Evolutionary conservation across 164 flowering plant genomes (phyloP).

Genomic region (Kalanchoe fedtschenkoi): DNA sequence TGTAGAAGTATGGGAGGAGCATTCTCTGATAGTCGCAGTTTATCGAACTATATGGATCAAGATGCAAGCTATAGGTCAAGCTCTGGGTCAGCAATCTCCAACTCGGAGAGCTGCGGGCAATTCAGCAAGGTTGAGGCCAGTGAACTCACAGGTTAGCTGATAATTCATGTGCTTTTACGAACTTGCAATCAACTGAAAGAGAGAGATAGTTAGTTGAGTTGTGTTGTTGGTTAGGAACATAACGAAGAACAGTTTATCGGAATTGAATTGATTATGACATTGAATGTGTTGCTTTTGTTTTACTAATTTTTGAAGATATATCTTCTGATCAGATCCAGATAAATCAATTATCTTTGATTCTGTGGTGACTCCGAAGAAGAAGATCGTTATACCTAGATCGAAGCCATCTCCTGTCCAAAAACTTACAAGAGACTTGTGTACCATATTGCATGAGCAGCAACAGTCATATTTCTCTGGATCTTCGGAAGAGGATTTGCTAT

Average conservation of each 20-base stretch:
- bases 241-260: too few relatives aligned
- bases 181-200: too few relatives aligned
- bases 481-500: constrained; percentile 83
- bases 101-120: constrained; percentile 76
- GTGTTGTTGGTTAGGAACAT: too few relatives aligned
- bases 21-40: constrained; percentile 29
- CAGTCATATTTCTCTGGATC: constrained; percentile 67
- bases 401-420: constrained; percentile 86
- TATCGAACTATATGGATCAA: constrained; percentile 45
- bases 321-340: constrained; percentile 50
- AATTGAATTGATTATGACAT: background rate
- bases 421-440: constrained; percentile 75
- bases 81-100: constrained; percentile 89
- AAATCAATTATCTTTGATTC: constrained; percentile 81
- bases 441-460: constrained; percentile 80
- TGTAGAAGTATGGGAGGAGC: constrained; percentile 6
- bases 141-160: constrained; percentile 73
- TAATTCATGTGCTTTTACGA: background rate
- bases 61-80: constrained; percentile 79
- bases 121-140: constrained; percentile 64
- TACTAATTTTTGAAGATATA: background rate
- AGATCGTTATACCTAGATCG: constrained; percentile 62
- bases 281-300: constrained; percentile 5
- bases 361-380: constrained; percentile 74
- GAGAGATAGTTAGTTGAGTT: too few relatives aligned